Evolutionary conservation across 148 eudicot species (phyloP), one percentile per base, ranked within the genome.

Genomic region (Fagopyrum homotropicum): DNA sequence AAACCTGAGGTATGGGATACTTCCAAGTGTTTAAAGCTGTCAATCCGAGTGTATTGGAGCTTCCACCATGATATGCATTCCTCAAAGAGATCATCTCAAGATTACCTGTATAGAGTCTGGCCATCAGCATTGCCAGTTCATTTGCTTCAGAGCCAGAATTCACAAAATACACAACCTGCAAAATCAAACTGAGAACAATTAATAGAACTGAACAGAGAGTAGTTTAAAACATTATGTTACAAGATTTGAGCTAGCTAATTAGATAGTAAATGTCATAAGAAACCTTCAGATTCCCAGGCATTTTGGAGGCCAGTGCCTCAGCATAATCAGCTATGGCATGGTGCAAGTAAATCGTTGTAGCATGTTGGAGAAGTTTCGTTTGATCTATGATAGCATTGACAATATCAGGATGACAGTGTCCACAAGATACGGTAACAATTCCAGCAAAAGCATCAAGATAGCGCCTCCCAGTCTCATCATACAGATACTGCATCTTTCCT

Each of bases 61-160:
- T 35, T 35, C 40, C 40, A 35, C 98, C 98, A 83, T 92, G 98
- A 57, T 95, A 95, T 4, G 89, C 87, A 77, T 94, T 94, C 83
- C 97, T 94, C 60, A 94, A 54, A 0, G 98, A 92, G 56, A 95
- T 77, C 45, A 95, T 83, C 70, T 95, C 98, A 29, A 92, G 89
- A 83, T 91, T 92, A 6, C 97, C 93, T 8, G 97, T 90, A 52
- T 95, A 95, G 73, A 95, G 77, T 61, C 91, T 82, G 2, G 98
- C 97, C 72, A 95, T 92, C 92, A 95, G 83, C 86, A 95, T 76
- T 2, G 98, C 98, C 76, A 95, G 79, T 84, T 95, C 98, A 78
- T 95, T 95, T 46, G 98, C 98, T 82, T 95, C 98, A 0, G 98
- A 90, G 43, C 98, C 98, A 46, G 93, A 89, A 79, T 95, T 95